Conservation (phyloP, 306 rosid genomes). For the Citrullus amarus region DNA sequence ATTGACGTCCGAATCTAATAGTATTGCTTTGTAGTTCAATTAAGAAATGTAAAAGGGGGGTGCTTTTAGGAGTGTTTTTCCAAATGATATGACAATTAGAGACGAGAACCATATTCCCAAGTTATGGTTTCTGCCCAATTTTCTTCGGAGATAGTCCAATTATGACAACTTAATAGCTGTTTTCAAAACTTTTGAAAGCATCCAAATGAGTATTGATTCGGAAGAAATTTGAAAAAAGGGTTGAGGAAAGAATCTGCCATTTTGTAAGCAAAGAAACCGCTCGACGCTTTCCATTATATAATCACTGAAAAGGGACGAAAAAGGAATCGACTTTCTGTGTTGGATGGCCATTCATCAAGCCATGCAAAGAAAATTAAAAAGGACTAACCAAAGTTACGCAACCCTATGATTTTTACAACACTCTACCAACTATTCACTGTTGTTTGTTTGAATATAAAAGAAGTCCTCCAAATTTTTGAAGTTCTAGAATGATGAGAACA, state of each 20-base stretch:
- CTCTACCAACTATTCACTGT: too few species aligned
- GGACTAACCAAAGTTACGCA: too few species aligned
- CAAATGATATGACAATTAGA: neutral
- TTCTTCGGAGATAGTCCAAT: neutral
- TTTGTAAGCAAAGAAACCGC: neutral
- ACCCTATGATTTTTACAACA: too few species aligned
- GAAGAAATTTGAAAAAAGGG: neutral
- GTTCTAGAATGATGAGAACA: too few species aligned
- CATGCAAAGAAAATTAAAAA: neutral
- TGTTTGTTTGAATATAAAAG: too few species aligned
- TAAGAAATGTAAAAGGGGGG: neutral
- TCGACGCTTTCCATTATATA: neutral
- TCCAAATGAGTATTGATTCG: neutral
- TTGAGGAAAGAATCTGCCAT: neutral
- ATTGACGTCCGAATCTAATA: too few species aligned
- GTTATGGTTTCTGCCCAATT: neutral
- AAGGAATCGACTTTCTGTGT: neutral
- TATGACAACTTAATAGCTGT: neutral
- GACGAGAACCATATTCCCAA: conserved; percentile 4
- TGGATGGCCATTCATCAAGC: neutral
- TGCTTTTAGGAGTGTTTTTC: neutral
- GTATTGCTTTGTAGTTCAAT: neutral
- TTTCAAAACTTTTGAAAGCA: neutral
- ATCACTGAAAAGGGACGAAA: neutral
- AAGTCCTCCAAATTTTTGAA: too few species aligned